phyloP scores from a whole-genome alignment of 768 basidiomycete species.

The Gelatoporia subvermispora region DNA sequence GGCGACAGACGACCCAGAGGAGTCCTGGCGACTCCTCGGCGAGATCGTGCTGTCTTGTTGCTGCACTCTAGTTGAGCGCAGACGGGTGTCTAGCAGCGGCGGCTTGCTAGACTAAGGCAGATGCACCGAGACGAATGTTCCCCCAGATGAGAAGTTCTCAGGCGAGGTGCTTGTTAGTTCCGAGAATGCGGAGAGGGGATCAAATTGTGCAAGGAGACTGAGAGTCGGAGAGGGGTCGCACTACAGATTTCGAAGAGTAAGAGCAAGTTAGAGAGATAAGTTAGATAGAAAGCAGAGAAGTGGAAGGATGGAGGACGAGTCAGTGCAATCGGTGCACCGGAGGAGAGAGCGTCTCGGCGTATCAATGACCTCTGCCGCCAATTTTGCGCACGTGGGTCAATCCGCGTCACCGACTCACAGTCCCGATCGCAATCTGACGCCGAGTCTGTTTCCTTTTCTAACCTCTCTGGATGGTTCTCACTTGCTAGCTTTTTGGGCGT shows the following conservation, averaged over 20 bases:
- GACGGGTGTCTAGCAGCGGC: neutral
- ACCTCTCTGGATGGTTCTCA: too few relatives aligned
- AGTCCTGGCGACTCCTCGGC: slow-evolving; percentile 17
- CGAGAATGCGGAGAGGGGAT: too few relatives aligned
- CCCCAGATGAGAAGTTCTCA: neutral
- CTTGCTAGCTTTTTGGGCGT: too few relatives aligned
- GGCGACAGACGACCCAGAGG: slow-evolving; percentile 12
- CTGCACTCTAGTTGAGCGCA: neutral
- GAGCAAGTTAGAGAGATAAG: neutral
- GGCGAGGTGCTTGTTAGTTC: neutral
- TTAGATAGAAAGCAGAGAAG: neutral
- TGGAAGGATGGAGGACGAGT: neutral
- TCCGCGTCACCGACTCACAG: too few relatives aligned
- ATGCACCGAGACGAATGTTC: neutral
- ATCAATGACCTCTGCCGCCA: too few relatives aligned
- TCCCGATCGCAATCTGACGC: too few relatives aligned
- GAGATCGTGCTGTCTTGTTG: slow-evolving; percentile 7
- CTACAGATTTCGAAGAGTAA: too few relatives aligned
- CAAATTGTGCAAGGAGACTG: too few relatives aligned
- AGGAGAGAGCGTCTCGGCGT: neutral
- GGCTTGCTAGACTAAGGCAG: too few relatives aligned
- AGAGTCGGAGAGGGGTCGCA: too few relatives aligned
- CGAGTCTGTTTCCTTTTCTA: too few relatives aligned
- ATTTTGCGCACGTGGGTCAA: neutral
- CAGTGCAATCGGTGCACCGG: neutral